These are phyloP conservation scores for Bolboschoenoplectus hybrid DNA, from an alignment of 202 grass and related monocot species.

Conservation along the genomic window DNA sequence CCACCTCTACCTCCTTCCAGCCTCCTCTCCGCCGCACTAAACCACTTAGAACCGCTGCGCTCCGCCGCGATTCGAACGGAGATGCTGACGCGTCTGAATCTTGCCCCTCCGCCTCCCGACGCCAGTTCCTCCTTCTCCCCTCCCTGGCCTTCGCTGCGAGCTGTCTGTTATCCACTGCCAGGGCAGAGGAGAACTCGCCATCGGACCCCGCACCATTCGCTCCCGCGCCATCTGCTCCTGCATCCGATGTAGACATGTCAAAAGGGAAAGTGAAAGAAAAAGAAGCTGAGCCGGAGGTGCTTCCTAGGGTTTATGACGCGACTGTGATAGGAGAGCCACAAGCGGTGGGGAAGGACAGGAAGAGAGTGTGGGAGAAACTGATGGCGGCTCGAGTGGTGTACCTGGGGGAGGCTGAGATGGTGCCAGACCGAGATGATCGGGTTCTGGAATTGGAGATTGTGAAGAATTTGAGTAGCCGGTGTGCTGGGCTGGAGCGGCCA, in stretches of 20 bases:
- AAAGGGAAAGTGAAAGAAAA: slow-evolving; percentile 40
- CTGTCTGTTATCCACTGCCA: slow-evolving; percentile 52
- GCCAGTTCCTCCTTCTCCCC: slow-evolving; percentile 67
- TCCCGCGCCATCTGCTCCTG: not conserved
- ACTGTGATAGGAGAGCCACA: slow-evolving; percentile 92
- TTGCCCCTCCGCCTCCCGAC: slow-evolving; percentile 31
- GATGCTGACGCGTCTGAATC: slow-evolving; percentile 30
- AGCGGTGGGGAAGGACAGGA: slow-evolving; percentile 85
- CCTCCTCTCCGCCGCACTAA: slow-evolving; percentile 34
- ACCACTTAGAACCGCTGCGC: slow-evolving; percentile 31
- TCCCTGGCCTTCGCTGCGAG: slow-evolving; percentile 62
- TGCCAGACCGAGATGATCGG: slow-evolving; percentile 79
- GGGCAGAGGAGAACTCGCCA: slow-evolving; percentile 48
- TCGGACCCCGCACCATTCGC: slow-evolving; percentile 23
- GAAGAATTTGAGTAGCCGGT: slow-evolving; percentile 54
- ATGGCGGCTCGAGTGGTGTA: slow-evolving; percentile 88
- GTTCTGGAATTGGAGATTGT: slow-evolving; percentile 82
- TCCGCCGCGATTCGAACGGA: slow-evolving; percentile 33
- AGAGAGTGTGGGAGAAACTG: slow-evolving; percentile 94
- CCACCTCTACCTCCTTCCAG: slow-evolving; percentile 30
- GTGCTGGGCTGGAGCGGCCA: slow-evolving; percentile 52
- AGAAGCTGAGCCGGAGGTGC: slow-evolving; percentile 50
- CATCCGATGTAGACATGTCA: slow-evolving; percentile 2
- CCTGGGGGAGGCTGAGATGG: slow-evolving; percentile 90
- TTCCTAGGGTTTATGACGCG: slow-evolving; percentile 86